Evolutionary conservation across 2,329 filamentous ascomycete species (phyloP), one percentile per base, ranked within the genome.

Genomic region (Botrytis tulipae): DNA sequence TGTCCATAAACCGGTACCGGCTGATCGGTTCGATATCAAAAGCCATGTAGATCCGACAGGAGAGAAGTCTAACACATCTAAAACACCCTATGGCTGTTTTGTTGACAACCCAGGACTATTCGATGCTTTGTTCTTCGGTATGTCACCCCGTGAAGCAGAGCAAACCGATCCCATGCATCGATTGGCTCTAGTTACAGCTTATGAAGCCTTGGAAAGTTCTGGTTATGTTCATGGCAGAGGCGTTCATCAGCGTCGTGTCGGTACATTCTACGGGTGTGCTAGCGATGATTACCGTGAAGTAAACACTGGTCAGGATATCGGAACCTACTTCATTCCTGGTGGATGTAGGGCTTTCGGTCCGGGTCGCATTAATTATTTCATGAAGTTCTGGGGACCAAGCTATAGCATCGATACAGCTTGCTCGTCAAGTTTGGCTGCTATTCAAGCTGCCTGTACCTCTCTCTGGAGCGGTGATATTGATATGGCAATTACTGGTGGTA

Each of bases 111-210:
- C 92, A 0, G 91, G 91, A 72, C 84, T 91, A 69, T 95, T 95
- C 79, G 92, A 95, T 77, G 90, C 91, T 35, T 86, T 90, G 0
- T 94, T 95, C 83, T 95, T 95, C 87, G 93, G 93, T 82, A 94
- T 95, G 90, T 94, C 92, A 40, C 92, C 92, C 10, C 89, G 91
- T 76, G 92, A 95, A 82, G 93, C 93, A 46, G 87, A 89, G 67
- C 91, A 94, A 80, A 93, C 91, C 1, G 93, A 95, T 80, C 93
- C 93, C 0, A 93, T 93, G 87, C 92, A 93, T 81, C 87, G 93
- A 76, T 85, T 95, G 77, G 91, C 91, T 3, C 83, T 95, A 48
- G 88, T 90, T 20, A 93, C 92, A 4, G 91, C 92, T 0, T 95
- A 94, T 78, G 92, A 95, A 79, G 92, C 93, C 0, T 85, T 95